phyloP scores from a whole-genome alignment of 495 filamentous ascomycete species.

The Pyronema domesticum region DNA sequence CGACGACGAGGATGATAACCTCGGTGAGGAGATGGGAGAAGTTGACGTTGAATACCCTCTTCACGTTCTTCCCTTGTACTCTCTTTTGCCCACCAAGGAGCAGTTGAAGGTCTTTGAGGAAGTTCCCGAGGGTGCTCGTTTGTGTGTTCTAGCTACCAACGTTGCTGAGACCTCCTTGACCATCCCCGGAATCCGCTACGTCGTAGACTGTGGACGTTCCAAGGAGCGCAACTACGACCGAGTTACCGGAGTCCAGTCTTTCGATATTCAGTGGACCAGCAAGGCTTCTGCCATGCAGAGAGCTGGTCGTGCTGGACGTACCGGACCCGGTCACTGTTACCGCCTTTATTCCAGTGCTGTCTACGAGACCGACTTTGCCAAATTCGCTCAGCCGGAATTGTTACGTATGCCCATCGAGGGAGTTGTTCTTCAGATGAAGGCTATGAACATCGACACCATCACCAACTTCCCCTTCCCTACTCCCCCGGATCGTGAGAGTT shows the following conservation, averaged over 20 bases:
- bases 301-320: conserved; percentile 86
- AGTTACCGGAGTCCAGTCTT: conserved; percentile 79
- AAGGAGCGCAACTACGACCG: conserved; percentile 82
- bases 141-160: conserved; percentile 89
- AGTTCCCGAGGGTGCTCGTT: conserved; percentile 63
- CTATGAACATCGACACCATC: conserved; percentile 80
- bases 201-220: conserved; percentile 81
- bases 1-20: conserved; percentile 34
- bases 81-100: conserved; percentile 79
- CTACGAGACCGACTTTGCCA: conserved; percentile 74
- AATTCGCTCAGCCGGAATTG: conserved; percentile 79
- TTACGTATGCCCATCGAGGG: conserved; percentile 80
- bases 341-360: conserved; percentile 84
- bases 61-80: conserved; percentile 82
- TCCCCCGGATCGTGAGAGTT: conserved; percentile 58
- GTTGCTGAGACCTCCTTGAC: conserved; percentile 94
- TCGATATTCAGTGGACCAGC: conserved; percentile 89
- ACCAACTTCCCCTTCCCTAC: conserved; percentile 97
- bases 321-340: conserved; percentile 91
- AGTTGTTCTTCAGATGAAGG: conserved; percentile 85
- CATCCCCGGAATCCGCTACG: conserved; percentile 87
- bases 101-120: conserved; percentile 86
- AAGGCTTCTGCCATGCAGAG: conserved; percentile 90
- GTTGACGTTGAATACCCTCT: conserved; percentile 32
- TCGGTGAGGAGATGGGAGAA: conserved; percentile 27